Base-by-base conservation (phyloP, 148 eudicot genomes). In the Rhododendron mucronatum region DNA sequence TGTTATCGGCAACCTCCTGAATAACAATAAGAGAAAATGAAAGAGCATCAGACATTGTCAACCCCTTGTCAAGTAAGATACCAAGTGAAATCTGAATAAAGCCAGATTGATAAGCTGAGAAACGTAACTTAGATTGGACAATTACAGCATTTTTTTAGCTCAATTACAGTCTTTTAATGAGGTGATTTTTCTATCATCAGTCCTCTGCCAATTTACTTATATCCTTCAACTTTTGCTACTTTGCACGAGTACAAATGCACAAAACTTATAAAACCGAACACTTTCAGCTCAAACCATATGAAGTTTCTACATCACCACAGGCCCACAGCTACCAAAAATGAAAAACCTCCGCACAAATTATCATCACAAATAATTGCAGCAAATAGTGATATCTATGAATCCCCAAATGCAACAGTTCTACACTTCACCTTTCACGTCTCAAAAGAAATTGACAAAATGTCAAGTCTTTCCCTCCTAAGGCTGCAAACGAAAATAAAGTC, bases 1-100 rank as follows among this genome's bases (percentile, higher is more conserved):
- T 95, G 96, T 94, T 92, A 85, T 94, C 99, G 26, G 99, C 99
- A 88, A 89, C 91, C 87, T 96, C 97, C 99, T 95, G 91, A 86
- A 89, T 7, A 86, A 13, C 9, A 37, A 23, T 5, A 50, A 35
- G 35, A 78, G 39, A 80, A 78, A 69, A 78, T 63, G 50, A 59
- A 85, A 35, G 5, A 14, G 33, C 51, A 65, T 80, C 44, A 41
- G 13, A 61, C 12, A 26, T 45, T 44, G 48, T 45, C 47, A 57
- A 39, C 50, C n/a, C 55, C 33, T 26, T 26, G 59, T 67, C n/a
- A 47, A 16, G 10, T 47, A 63, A 61, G 84, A 63, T 48, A 71
- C 20, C 50, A 2, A n/a, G 35, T 28, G 14, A 48, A 73, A 73
- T 74, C 47, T 71, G 18, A 50, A 84, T 50, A 73, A 47, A 44